Percentiles rank a stretch among this genome's conserved stretches.
These are phyloP conservation scores for Neonectria faginata DNA, from an alignment of 2,329 filamentous ascomycete species.

Conservation along the genomic window DNA sequence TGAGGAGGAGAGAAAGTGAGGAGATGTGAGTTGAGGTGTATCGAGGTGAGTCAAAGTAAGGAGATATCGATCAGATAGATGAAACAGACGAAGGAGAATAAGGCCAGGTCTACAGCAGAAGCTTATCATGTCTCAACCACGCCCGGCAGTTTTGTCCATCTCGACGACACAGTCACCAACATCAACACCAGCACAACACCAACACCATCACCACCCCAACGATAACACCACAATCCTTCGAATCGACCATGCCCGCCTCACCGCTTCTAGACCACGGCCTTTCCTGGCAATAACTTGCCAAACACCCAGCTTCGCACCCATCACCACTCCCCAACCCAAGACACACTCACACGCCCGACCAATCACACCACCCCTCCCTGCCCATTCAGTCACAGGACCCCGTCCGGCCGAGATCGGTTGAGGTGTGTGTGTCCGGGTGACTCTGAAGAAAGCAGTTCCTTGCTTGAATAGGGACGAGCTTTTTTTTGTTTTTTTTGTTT, in stretches of 20 bases:
- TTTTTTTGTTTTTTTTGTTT: too few species aligned
- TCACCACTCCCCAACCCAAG: slow-evolving; percentile 2
- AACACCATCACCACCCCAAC: neutral
- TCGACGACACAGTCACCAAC: neutral
- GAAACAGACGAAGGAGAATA: neutral
- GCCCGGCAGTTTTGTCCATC: slow-evolving; percentile 1
- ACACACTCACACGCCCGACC: neutral
- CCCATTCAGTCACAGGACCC: neutral
- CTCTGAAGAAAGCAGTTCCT: neutral
- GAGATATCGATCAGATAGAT: neutral
- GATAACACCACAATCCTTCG: neutral
- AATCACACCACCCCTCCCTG: neutral
- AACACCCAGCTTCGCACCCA: neutral
- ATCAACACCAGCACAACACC: neutral
- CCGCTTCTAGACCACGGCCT: neutral
- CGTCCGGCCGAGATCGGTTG: neutral
- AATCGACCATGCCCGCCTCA: neutral
- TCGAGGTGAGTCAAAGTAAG: slow-evolving; percentile 1
- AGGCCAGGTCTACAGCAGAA: slow-evolving; percentile 8
- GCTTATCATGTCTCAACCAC: slow-evolving; percentile 1
- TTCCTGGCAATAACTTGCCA: neutral
- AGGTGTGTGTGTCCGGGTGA: neutral
- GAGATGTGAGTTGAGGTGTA: neutral
- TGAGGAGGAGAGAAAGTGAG: neutral
- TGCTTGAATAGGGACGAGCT: neutral